Evolutionary conservation across 495 filamentous ascomycete species (phyloP).

Genomic region (Daldinia vernicosa): DNA sequence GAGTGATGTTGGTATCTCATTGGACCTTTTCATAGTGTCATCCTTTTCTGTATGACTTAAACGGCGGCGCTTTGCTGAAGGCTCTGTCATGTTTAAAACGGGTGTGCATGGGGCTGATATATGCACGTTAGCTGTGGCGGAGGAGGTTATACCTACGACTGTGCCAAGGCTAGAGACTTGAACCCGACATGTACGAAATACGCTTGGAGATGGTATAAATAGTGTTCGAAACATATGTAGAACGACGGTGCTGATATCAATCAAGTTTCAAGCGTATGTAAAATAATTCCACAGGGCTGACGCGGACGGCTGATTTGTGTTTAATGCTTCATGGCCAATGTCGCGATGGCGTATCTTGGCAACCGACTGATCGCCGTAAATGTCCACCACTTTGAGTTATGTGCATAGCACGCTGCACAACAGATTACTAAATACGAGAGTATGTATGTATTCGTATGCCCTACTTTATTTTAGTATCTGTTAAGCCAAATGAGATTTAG

Average conservation of each 20-base stretch:
- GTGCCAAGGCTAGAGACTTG: not conserved
- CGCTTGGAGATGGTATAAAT: not conserved
- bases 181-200: not conserved
- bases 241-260: constrained; percentile 7
- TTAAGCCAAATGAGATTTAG: not conserved
- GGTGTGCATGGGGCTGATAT: not conserved
- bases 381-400: constrained; percentile 22
- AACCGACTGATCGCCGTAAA: constrained; percentile 23
- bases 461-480: not conserved
- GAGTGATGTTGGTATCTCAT: constrained; percentile 41
- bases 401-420: constrained; percentile 29
- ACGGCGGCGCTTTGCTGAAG: constrained; percentile 40
- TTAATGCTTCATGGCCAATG: constrained; percentile 17
- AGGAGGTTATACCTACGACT: not conserved
- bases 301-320: constrained; percentile 23
- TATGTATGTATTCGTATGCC: too few relatives aligned
- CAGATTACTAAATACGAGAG: constrained; percentile 18
- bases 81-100: constrained; percentile 33
- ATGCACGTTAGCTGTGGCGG: not conserved
- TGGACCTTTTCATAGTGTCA: not conserved
- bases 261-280: constrained; percentile 9
- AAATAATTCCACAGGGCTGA: constrained; percentile 25
- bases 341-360: constrained; percentile 36
- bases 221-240: constrained; percentile 5
- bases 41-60: constrained; percentile 10